A percentile compares a stretch with the other conserved stretches of the same genome.
Evolutionary conservation across 2,329 filamentous ascomycete genomes (phyloP).

Genomic region (Fusarium euwallaceae): DNA sequence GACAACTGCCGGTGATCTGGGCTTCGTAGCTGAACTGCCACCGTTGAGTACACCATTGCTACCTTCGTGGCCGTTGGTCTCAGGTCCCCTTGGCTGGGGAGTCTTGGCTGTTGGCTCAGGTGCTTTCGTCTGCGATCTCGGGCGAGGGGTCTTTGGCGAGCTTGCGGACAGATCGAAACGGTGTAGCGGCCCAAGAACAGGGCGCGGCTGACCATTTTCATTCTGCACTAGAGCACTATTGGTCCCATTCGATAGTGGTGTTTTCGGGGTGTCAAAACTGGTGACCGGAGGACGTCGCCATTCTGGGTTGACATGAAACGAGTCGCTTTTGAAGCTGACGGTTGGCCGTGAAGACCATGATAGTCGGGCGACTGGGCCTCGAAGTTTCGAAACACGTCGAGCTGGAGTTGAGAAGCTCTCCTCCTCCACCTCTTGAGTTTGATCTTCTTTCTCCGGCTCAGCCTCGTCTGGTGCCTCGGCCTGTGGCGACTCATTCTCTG

Average conservation of each 20-base stretch:
- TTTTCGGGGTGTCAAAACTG: conserved; percentile 34
- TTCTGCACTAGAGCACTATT: conserved; percentile 42
- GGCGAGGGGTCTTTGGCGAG: conserved; percentile 25
- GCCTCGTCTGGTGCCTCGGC: not conserved
- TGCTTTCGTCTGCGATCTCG: conserved; percentile 20
- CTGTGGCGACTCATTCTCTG: conserved; percentile 6
- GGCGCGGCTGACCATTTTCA: conserved; percentile 37
- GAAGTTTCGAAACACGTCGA: conserved; percentile 19
- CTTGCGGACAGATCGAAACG: conserved; percentile 20
- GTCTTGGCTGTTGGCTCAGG: not conserved
- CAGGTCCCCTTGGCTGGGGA: conserved; percentile 1
- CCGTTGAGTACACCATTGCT: conserved; percentile 1
- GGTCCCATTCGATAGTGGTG: conserved; percentile 14
- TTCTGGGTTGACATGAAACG: conserved; percentile 39
- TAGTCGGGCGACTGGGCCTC: conserved; percentile 34
- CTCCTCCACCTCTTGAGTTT: not conserved
- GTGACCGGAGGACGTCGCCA: conserved; percentile 41
- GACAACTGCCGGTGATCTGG: conserved; percentile 12
- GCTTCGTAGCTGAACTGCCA: conserved; percentile 6
- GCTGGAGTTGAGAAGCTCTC: conserved; percentile 2
- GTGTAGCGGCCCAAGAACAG: conserved; percentile 33
- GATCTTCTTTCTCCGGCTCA: conserved; percentile 2
- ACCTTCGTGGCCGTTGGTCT: not conserved
- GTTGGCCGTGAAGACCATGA: conserved; percentile 38
- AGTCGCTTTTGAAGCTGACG: conserved; percentile 38